Evolutionary conservation across 2,329 filamentous ascomycete genomes (phyloP), one percentile per base, ranked within the genome.

Genomic region (Blastomyces gilchristii): DNA sequence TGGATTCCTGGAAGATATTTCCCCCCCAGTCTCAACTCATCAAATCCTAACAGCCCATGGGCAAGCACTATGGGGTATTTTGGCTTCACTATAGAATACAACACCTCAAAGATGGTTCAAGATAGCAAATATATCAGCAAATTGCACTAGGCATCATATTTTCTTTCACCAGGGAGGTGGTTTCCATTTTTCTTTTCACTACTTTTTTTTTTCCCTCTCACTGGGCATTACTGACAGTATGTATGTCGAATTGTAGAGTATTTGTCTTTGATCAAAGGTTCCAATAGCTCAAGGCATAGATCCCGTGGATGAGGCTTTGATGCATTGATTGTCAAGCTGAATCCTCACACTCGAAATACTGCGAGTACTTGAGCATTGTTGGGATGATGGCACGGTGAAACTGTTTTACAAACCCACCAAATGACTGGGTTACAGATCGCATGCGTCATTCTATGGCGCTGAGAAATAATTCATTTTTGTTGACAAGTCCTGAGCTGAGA

Each of bases 31-130:
- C 78, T 82, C 11, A 87, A 71, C 69, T 87, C 83, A 67, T 86
- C 83, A 71, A 87, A 87, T n/a, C 85, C 85, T 25, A 87, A 74
- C 12, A 87, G 77, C n/a, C 85, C 85, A 73, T 87, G 85, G 4
- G 85, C 85, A 11, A 87, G 81, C 58, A 87, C 80, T 61, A 87
- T 81, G 1, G 84, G 82, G 68, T 86, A 71, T 69, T 82, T 82
- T 52, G 80, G 82, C 9, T 75, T 73, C 60, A 73, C 73, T 77
- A 34, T 16, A 59, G 8, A 43, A 34, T 25, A 45, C 18, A 34
- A 75, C 83, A 80, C 45, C 87, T 78, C 1, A n/a, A n/a, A 41
- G 37, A 22, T 8, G 39, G 18, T 9, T 18, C 5, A 49, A n/a
- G 37, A 31, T 54, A 57, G 39, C 16, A 43, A 18, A 6, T 18